Evolutionary conservation across 2,329 filamentous ascomycete genomes (phyloP).

Genomic region (Verticillium zaregamsianum): DNA sequence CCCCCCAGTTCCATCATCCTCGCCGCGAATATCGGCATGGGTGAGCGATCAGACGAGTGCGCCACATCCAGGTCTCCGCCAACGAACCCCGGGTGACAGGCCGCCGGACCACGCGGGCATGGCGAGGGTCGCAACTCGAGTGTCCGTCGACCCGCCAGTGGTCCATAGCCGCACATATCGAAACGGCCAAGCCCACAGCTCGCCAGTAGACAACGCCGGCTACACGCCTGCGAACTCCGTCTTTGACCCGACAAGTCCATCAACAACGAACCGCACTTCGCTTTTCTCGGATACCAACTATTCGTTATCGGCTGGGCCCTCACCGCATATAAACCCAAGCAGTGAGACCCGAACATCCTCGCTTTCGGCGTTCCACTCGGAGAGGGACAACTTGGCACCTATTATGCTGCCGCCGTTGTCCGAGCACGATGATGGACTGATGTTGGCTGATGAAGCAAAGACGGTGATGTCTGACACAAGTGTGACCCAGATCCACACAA

Average conservation of each 20-base stretch:
- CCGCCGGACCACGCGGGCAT: constrained; percentile 6
- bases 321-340: background rate
- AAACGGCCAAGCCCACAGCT: background rate
- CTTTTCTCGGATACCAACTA: constrained; percentile 5
- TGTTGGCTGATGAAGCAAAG: constrained; percentile 8
- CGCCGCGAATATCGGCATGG: constrained; percentile 1
- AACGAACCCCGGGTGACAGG: background rate
- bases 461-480: background rate
- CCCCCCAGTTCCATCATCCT: background rate
- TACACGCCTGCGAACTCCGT: background rate
- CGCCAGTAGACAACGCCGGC: background rate
- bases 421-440: constrained; percentile 7
- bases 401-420: background rate
- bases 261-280: constrained; percentile 8
- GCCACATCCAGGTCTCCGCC: background rate
- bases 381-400: background rate
- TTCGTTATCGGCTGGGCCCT: background rate
- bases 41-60: constrained; percentile 1
- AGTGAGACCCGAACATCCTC: constrained; percentile 5
- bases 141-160: background rate
- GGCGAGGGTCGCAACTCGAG: background rate
- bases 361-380: background rate
- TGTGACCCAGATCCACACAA: background rate
- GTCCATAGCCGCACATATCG: background rate
- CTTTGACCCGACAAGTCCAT: constrained; percentile 5